A percentile compares a stretch with the other conserved stretches of the same genome.
Conservation (phyloP, 2,329 filamentous ascomycete genomes). For the Monascus ruber region DNA sequence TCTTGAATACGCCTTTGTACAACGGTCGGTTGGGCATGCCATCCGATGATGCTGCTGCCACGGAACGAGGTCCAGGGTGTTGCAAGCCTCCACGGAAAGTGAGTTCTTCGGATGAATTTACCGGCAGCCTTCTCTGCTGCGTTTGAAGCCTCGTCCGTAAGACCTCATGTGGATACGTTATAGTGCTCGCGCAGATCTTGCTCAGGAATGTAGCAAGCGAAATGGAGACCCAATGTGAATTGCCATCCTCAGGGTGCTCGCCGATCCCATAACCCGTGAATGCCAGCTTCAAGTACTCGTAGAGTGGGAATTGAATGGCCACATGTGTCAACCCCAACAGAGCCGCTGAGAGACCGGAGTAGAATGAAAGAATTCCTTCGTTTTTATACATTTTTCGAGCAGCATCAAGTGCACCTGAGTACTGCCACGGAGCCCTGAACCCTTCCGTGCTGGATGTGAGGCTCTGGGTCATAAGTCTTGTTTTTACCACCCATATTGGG, state of each 20-base stretch:
- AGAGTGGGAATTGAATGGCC: slow-evolving; percentile 91
- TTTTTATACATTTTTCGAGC: slow-evolving; percentile 90
- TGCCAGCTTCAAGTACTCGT: slow-evolving; percentile 80
- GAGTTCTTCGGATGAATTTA: slow-evolving; percentile 40
- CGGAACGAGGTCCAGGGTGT: slow-evolving; percentile 34
- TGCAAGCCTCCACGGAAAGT: slow-evolving; percentile 33
- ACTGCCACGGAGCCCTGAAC: slow-evolving; percentile 61
- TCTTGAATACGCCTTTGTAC: slow-evolving; percentile 71
- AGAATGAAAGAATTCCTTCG: slow-evolving; percentile 83
- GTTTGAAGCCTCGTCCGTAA: slow-evolving; percentile 89
- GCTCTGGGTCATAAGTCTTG: slow-evolving; percentile 88
- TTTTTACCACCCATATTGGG: slow-evolving; percentile 99
- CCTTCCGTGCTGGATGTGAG: slow-evolving; percentile 41
- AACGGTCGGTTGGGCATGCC: slow-evolving; percentile 44
- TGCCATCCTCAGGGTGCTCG: slow-evolving; percentile 47
- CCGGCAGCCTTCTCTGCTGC: slow-evolving; percentile 57
- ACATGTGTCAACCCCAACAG: slow-evolving; percentile 88
- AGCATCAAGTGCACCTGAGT: slow-evolving; percentile 78
- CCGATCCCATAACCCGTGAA: slow-evolving; percentile 91
- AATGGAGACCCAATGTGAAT: slow-evolving; percentile 71
- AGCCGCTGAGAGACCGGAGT: slow-evolving; percentile 86
- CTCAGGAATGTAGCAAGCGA: slow-evolving; percentile 81
- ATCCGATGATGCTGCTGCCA: slow-evolving; percentile 39
- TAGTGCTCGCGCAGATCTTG: slow-evolving; percentile 86
- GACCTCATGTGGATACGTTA: slow-evolving; percentile 95